Evolutionary conservation across 1,139 yeast genomes (phyloP), one percentile per base, ranked within the genome.

Genomic region (Diutina sp.): DNA sequence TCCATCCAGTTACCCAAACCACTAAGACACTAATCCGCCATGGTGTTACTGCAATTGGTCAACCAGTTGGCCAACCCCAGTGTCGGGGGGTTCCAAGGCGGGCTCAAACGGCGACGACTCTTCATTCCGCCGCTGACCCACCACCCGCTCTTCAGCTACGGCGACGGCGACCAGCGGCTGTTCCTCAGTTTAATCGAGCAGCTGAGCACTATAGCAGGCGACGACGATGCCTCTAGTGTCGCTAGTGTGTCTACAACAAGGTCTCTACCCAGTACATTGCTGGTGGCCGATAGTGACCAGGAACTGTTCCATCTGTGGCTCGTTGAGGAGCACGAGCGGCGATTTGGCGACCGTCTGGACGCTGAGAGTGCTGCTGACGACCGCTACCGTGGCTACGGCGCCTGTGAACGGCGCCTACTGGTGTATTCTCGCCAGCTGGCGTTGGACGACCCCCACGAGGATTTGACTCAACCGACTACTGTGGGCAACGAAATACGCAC

Each of bases 111-210:
- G 56, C 66, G 79, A 57, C 66, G 80, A 58, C 67, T 77, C 29
- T 85, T 82, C 66, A 78, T 85, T n/a, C 89, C 90, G 1, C 90
- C 90, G 0, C 81, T 87, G 52, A 85, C 88, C 1, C 79, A 82
- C 61, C 79, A 80, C 56, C 90, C 90, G 1, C 69, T 85, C 56
- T 85, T 85, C 61, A 72, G 77, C 51, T 85, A 85, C 65, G 86
- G 84, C 47, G 78, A 73, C 29, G 81, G 75, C 54, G 90, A 84
- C 62, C 87, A 83, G 63, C 69, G 90, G 58, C 84, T 90, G 30
- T 86, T 85, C 64, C 69, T 84, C 28, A 74, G 78, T 9, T 64
- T 70, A 50, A 72, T 70, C 45, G 79, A 74, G 16, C 53, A 30
- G 58, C 67, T 67, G 38, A 72, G 74, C 2, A 76, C 81, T 12